Evolutionary conservation across 768 basidiomycete genomes (phyloP).

Genomic region (Boletus sensibilis): DNA sequence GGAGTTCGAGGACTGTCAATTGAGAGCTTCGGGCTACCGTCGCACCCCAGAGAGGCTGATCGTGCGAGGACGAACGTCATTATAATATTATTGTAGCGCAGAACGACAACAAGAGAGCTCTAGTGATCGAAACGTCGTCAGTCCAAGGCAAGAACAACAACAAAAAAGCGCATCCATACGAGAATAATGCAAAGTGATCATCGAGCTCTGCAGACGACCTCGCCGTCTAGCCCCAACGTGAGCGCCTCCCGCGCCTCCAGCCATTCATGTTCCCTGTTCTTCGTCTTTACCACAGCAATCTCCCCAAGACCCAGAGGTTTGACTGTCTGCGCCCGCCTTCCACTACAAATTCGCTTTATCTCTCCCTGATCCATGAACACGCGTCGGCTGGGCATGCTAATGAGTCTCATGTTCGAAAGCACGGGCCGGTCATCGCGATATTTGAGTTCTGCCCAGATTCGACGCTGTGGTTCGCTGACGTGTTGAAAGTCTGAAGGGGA

Average conservation of each 20-base stretch:
- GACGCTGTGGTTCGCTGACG: conserved; percentile 61
- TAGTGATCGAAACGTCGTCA: not conserved
- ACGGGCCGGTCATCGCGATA: conserved; percentile 90
- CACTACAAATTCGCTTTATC: conserved; percentile 75
- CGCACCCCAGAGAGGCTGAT: not conserved
- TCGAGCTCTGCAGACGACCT: conserved; percentile 81
- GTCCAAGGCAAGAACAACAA: not conserved
- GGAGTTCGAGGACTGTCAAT: not conserved
- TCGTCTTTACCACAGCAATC: conserved; percentile 80
- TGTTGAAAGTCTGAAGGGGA: conserved; percentile 60
- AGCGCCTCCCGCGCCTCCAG: conserved; percentile 93
- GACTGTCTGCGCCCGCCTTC: conserved; percentile 75
- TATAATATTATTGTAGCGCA: not conserved
- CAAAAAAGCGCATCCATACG: not conserved
- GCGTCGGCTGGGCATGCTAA: conserved; percentile 81
- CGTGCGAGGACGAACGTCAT: not conserved
- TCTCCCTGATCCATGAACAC: conserved; percentile 75
- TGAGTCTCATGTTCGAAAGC: conserved; percentile 71
- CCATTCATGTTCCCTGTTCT: conserved; percentile 73
- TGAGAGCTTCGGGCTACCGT: not conserved
- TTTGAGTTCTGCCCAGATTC: conserved; percentile 94
- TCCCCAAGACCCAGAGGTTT: conserved; percentile 90
- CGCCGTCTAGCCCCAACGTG: conserved; percentile 72
- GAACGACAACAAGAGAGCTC: not conserved
- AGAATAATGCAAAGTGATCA: conserved; percentile 23